A percentile compares a stretch with the other conserved stretches of the same genome.
Evolutionary conservation across 176 grass and related monocot genomes (phyloP).

Genomic region (Bolboschoenus planiculmis): DNA sequence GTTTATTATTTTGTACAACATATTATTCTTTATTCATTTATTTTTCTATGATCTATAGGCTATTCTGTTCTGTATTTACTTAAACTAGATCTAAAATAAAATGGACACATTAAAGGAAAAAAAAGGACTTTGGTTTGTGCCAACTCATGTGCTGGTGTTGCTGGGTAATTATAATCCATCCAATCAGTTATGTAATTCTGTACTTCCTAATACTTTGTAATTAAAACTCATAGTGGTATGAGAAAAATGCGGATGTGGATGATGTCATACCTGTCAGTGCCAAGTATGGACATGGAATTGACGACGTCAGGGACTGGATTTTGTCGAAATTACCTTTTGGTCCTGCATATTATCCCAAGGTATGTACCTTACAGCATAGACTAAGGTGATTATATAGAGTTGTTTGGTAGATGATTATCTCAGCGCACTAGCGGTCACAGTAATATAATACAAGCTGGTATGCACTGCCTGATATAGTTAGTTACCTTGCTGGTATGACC

Average conservation of each 20-base stretch:
- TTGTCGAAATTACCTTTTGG: slow-evolving; percentile 79
- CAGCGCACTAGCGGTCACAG: neutral
- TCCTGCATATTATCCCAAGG: slow-evolving; percentile 96
- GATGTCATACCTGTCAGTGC: slow-evolving; percentile 98
- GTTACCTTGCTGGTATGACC: neutral
- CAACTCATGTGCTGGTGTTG: neutral
- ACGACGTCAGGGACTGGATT: slow-evolving; percentile 95
- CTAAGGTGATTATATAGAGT: neutral
- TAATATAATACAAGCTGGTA: neutral
- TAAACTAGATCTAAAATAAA: neutral
- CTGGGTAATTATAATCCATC: neutral
- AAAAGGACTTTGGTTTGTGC: neutral
- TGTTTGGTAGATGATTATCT: neutral
- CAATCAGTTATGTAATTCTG: neutral
- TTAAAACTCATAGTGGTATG: slow-evolving; percentile 62
- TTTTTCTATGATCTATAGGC: neutral
- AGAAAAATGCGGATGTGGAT: slow-evolving; percentile 72
- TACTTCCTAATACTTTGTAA: neutral
- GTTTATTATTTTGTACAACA: neutral
- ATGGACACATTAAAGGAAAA: neutral
- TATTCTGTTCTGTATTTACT: neutral
- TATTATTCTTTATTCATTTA: neutral
- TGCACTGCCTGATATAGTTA: neutral
- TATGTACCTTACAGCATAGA: slow-evolving; percentile 14
- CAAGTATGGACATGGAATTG: slow-evolving; percentile 77